Base-by-base conservation (phyloP, 1,284 basidiomycete genomes). In the Cryptococcus sp. region DNA sequence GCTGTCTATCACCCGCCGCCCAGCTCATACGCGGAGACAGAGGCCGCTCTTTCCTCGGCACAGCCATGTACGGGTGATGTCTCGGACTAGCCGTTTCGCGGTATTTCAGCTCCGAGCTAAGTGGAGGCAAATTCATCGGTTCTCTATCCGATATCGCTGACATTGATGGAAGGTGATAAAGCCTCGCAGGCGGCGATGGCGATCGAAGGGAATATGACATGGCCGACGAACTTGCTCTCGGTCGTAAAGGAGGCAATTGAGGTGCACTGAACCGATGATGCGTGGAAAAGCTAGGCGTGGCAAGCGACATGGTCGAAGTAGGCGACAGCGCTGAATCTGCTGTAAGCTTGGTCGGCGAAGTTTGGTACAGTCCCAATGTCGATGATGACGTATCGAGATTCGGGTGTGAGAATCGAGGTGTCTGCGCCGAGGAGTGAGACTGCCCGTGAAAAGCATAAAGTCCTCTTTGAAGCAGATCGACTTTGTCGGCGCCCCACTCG, bases 401-500 rank as follows among this genome's bases (percentile, higher is more conserved):
- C 17, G 50, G 38, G 22, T 55, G 55, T 8, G 57, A 50, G 44
- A 29, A 49, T 25, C 54, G 29, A 39, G 46, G 50, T 10, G 55
- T 54, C 23, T 54, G 34, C 16, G 58, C 43, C 13, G 52, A 49
- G 17, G 49, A n/a, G 39, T 50, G 29, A n/a, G 43, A 25, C 17
- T 48, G 29, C 17, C 45, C 17, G 46, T 23, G 38, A 52, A 50
- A 57, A 52, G 53, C 55, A 50, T 57, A 72, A 25, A 70, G 58
- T 22, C 68, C 70, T 5, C 62, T 54, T 47, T 66, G 61, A 19
- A 69, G 55, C 15, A 68, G 54, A 34, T 68, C 62, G 26, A 59
- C 60, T 22, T 67, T 61, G 37, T 74, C 74, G 48, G 60, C 62
- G 20, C 74, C 74, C 74, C 74, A 76, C 57, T 73, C 71, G 19